Evolutionary conservation across 2,329 filamentous ascomycete species (phyloP).

Genomic region (Cladosporium sp.): DNA sequence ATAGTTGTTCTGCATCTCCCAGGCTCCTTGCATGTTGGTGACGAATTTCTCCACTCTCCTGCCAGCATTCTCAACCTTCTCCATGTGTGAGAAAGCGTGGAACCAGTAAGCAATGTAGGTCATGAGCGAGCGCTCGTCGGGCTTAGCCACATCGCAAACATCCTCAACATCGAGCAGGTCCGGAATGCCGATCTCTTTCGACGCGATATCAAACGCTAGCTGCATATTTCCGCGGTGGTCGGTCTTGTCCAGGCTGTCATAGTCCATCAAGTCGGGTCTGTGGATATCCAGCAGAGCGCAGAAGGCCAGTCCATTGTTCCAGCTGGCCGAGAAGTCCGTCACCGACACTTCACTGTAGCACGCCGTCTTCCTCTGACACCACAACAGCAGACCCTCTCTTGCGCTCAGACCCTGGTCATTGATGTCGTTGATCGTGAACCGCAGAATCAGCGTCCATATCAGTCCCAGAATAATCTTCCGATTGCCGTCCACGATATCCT

Average conservation of each 20-base stretch:
- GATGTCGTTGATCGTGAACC: constrained; percentile 98
- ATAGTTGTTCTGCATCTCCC: constrained; percentile 98
- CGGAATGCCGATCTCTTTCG: constrained; percentile 95
- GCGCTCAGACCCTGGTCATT: constrained; percentile 97
- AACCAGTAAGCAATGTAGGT: constrained; percentile 99
- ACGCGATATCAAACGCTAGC: constrained; percentile 92
- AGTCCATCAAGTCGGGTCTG: constrained; percentile 94
- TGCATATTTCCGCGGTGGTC: constrained; percentile 98
- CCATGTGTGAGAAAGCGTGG: constrained; percentile 98
- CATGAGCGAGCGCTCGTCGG: constrained; percentile 96
- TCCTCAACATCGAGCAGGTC: constrained; percentile 96
- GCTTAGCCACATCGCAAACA: constrained; percentile 93
- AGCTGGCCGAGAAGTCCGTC: constrained; percentile 89
- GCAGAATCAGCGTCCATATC: constrained; percentile 97
- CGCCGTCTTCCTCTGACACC: constrained; percentile 98
- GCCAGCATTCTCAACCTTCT: constrained; percentile 96
- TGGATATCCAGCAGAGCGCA: constrained; percentile 96
- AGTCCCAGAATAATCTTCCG: constrained; percentile 94
- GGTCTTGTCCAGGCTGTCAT: constrained; percentile 87
- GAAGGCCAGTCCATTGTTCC: constrained; percentile 97
- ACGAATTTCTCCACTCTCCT: constrained; percentile 97
- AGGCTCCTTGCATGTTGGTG: constrained; percentile 97
- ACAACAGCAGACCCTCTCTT: constrained; percentile 89
- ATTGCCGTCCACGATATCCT: constrained; percentile 97
- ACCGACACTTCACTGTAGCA: constrained; percentile 98